These are phyloP conservation scores for Calonectria leucothoes DNA, from an alignment of 2,329 filamentous ascomycete species.

Conservation along the genomic window DNA sequence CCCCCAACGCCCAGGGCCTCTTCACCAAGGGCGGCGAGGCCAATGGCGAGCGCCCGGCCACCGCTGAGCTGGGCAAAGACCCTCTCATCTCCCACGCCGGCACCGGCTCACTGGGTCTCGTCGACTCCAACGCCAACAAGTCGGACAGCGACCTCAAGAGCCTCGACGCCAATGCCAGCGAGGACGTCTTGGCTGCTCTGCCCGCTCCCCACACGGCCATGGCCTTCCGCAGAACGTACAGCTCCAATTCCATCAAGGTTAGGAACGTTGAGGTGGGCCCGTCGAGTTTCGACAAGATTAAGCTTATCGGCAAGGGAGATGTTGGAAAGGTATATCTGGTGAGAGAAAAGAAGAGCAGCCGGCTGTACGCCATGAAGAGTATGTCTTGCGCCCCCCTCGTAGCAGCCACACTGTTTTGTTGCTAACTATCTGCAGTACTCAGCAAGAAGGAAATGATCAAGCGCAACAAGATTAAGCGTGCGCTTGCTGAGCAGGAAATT, in stretches of 20 bases:
- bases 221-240: slow-evolving; percentile 94
- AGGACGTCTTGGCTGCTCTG: slow-evolving; percentile 69
- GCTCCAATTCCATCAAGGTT: slow-evolving; percentile 99
- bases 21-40: slow-evolving; percentile 69
- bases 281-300: slow-evolving; percentile 98
- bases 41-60: slow-evolving; percentile 78
- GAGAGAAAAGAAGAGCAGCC: slow-evolving; percentile 95
- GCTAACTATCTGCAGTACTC: slow-evolving; percentile 74
- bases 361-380: slow-evolving; percentile 99
- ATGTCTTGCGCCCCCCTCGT: slow-evolving; percentile 39
- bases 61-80: slow-evolving; percentile 88
- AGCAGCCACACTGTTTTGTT: not conserved
- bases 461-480: slow-evolving; percentile 99
- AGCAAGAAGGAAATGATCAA: slow-evolving; percentile 99
- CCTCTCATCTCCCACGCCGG: slow-evolving; percentile 69
- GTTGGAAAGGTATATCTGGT: slow-evolving; percentile 99
- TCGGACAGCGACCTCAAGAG: slow-evolving; percentile 41
- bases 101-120: slow-evolving; percentile 52
- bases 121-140: slow-evolving; percentile 47
- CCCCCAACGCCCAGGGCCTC: slow-evolving; percentile 94
- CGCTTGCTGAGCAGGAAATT: slow-evolving; percentile 97
- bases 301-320: slow-evolving; percentile 98
- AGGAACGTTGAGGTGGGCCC: slow-evolving; percentile 96
- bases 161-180: slow-evolving; percentile 54
- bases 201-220: slow-evolving; percentile 75